Evolutionary conservation across 495 filamentous ascomycete species (phyloP).

Genomic region (Glarea lozoyensis): DNA sequence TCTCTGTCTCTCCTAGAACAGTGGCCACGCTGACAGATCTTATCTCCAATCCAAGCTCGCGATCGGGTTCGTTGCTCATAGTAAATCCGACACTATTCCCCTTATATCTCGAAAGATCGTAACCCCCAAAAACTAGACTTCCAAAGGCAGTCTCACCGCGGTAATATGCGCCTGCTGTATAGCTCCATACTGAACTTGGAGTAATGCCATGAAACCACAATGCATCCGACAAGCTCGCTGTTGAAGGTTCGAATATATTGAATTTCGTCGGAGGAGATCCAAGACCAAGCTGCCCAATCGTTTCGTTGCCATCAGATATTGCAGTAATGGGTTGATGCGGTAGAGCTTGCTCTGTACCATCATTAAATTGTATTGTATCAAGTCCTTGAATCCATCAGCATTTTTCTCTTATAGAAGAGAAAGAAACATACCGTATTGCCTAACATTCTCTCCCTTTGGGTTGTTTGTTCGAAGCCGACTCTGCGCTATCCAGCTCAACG

Average conservation of each 20-base stretch:
- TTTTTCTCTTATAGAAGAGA: constrained; percentile 22
- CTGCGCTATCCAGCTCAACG: constrained; percentile 34
- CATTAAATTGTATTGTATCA: constrained; percentile 36
- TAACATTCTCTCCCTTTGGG: constrained; percentile 9
- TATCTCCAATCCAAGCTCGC: constrained; percentile 40
- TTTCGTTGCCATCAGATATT: constrained; percentile 22
- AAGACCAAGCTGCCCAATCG: constrained; percentile 15
- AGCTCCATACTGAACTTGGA: constrained; percentile 43
- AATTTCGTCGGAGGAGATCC: constrained; percentile 24
- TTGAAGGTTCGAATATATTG: constrained; percentile 16
- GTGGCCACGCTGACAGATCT: constrained; percentile 33
- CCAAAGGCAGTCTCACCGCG: constrained; percentile 37
- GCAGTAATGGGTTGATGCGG: constrained; percentile 38
- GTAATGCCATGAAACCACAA: constrained; percentile 37
- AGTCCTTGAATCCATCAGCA: constrained; percentile 34
- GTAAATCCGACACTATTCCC: constrained; percentile 38
- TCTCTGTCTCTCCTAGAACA: constrained; percentile 11
- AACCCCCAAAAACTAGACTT: constrained; percentile 49
- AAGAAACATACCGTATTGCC: constrained; percentile 13
- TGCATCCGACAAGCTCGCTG: constrained; percentile 38
- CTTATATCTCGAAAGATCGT: constrained; percentile 41
- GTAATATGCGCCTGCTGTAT: constrained; percentile 48
- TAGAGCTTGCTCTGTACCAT: constrained; percentile 31
- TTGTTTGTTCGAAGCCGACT: constrained; percentile 7
- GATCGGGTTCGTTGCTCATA: constrained; percentile 37